These are phyloP conservation scores for Kandelia obovata DNA, from an alignment of 345 rosid species.

Conservation along the genomic window DNA sequence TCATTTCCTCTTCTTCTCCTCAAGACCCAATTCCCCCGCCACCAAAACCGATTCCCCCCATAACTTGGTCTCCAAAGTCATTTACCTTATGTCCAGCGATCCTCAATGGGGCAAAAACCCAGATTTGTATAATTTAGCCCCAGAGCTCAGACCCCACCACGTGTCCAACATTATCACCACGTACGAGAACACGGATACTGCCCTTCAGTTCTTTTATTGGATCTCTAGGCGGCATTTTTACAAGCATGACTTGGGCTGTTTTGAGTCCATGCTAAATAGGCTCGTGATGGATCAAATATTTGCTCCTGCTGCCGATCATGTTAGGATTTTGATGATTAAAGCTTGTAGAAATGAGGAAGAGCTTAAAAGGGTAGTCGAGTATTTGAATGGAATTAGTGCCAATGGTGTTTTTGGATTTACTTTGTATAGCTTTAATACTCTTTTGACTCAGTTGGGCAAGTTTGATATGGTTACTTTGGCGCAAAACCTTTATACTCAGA, in stretches of 20 bases:
- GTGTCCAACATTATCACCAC: constrained; percentile 43
- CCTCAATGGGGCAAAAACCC: constrained; percentile 46
- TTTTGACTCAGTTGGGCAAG: constrained; percentile 55
- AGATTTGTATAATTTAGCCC: constrained; percentile 28
- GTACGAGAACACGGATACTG: constrained; percentile 32
- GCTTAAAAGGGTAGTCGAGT: constrained; percentile 43
- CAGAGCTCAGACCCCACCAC: constrained; percentile 38
- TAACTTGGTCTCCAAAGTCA: constrained; percentile 31
- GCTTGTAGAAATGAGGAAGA: constrained; percentile 46
- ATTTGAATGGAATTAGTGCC: constrained; percentile 31
- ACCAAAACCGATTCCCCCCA: constrained; percentile 8
- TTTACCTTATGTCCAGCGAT: constrained; percentile 28
- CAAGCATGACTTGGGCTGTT: constrained; percentile 49
- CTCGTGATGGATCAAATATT: constrained; percentile 38
- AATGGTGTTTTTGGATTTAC: constrained; percentile 36
- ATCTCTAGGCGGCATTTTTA: constrained; percentile 43
- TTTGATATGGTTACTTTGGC: constrained; percentile 51
- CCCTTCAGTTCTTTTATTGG: constrained; percentile 48
- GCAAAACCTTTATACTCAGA: constrained; percentile 33
- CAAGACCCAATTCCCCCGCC: constrained; percentile 10
- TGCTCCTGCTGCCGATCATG: constrained; percentile 48
- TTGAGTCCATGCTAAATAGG: constrained; percentile 46
- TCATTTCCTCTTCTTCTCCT: constrained; percentile 17
- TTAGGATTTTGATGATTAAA: constrained; percentile 58
- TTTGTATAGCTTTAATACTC: constrained; percentile 53